phyloP scores from a whole-genome alignment of 805 yeast species.

The Candida lessepsii region DNA sequence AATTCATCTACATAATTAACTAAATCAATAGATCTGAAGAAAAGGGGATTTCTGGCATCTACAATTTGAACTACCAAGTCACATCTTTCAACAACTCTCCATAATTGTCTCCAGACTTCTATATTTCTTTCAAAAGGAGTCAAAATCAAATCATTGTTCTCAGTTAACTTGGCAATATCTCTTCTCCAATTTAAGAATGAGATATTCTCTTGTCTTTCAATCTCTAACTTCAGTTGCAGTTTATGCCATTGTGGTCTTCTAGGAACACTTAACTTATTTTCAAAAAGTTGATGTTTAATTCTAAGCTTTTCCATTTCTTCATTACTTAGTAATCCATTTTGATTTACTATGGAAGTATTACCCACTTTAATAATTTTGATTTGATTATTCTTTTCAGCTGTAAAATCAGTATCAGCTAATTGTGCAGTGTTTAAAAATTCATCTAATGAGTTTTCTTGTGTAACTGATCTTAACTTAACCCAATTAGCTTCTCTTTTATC shows the following conservation, averaged over 20 bases:
- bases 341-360: constrained; percentile 40
- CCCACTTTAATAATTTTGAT: constrained; percentile 83
- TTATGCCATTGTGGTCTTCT: constrained; percentile 87
- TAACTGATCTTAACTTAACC: constrained; percentile 89
- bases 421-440: constrained; percentile 95
- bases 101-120: constrained; percentile 97
- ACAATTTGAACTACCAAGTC: constrained; percentile 95
- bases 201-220: constrained; percentile 84
- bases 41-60: constrained; percentile 91
- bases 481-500: constrained; percentile 80
- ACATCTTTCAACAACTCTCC: constrained; percentile 96
- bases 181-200: constrained; percentile 95
- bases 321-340: constrained; percentile 52
- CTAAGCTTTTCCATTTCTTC: constrained; percentile 65
- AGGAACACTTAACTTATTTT: constrained; percentile 77
- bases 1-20: constrained; percentile 80
- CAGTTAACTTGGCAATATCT: constrained; percentile 79
- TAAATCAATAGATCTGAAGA: constrained; percentile 85
- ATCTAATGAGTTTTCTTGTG: constrained; percentile 91
- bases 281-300: constrained; percentile 64
- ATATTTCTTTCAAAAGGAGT: constrained; percentile 97
- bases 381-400: constrained; percentile 82
- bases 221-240: constrained; percentile 66
- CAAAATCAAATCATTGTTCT: constrained; percentile 76
- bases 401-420: constrained; percentile 92